A percentile compares a stretch with the other conserved stretches of the same genome.
Evolutionary conservation across 495 filamentous ascomycete species (phyloP).

Genomic region (Cercophora samala): DNA sequence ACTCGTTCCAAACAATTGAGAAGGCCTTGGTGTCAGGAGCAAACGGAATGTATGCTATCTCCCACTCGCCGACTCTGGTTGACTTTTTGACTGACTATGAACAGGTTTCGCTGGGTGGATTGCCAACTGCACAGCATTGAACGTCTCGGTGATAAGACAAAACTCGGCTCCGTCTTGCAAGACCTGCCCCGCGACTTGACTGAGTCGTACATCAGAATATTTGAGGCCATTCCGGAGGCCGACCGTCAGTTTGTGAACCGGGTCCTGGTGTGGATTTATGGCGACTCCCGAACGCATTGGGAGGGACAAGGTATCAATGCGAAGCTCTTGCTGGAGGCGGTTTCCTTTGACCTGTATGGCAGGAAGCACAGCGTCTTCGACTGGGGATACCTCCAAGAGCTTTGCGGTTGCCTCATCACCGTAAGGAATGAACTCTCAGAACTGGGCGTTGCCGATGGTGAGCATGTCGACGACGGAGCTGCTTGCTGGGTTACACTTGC

Average conservation of each 20-base stretch:
- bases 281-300: neutral
- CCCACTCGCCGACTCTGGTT: neutral
- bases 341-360: neutral
- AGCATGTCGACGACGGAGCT: neutral
- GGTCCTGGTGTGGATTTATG: constrained; percentile 11
- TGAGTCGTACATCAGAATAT: constrained; percentile 39
- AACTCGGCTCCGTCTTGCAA: constrained; percentile 26
- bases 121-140: constrained; percentile 43
- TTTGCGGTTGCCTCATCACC: neutral
- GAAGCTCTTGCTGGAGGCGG: neutral
- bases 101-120: constrained; percentile 43
- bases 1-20: constrained; percentile 29
- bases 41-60: constrained; percentile 34
- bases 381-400: neutral
- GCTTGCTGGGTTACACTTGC: neutral
- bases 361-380: neutral
- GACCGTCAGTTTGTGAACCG: constrained; percentile 29
- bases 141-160: constrained; percentile 22
- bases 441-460: neutral
- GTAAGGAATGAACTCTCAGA: neutral
- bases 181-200: constrained; percentile 38
- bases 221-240: constrained; percentile 26
- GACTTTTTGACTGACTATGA: neutral
- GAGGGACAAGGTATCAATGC: neutral
- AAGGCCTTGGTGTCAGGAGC: constrained; percentile 28